phyloP scores from a whole-genome alignment of 352 stramenopile genomes.

The Globisporangium sylvaticum region DNA sequence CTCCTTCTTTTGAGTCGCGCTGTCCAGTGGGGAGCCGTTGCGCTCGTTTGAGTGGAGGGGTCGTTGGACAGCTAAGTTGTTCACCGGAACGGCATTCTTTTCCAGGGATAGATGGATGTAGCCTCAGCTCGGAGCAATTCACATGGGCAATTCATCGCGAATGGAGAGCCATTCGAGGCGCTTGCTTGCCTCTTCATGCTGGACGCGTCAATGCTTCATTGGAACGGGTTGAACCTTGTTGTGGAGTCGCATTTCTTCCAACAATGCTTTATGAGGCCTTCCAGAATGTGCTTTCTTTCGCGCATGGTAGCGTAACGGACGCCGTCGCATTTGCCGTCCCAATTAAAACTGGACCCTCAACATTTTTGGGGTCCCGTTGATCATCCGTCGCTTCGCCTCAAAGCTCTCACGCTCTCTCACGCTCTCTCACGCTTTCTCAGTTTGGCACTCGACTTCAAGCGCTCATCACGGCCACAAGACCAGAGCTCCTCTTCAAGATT shows the following conservation, averaged over 20 bases:
- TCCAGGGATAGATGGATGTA: too few relatives aligned
- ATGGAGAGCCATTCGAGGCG: too few relatives aligned
- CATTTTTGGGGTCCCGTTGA: not conserved
- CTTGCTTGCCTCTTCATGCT: too few relatives aligned
- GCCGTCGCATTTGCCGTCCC: not conserved
- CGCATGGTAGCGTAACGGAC: not conserved
- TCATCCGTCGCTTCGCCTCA: not conserved
- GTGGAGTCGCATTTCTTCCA: too few relatives aligned
- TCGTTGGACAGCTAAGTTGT: not conserved
- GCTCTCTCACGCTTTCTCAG: not conserved
- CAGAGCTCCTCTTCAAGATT: too few relatives aligned
- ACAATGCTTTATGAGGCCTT: not conserved
- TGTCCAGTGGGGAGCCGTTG: not conserved
- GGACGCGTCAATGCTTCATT: too few relatives aligned
- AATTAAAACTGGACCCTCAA: not conserved
- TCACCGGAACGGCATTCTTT: not conserved
- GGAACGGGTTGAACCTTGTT: too few relatives aligned
- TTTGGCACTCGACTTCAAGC: not conserved
- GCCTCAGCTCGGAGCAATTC: too few relatives aligned
- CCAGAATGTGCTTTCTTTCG: conserved; percentile 5
- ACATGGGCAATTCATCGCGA: too few relatives aligned
- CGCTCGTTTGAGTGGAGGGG: not conserved
- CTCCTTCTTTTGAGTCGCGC: not conserved
- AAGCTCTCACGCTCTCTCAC: not conserved
- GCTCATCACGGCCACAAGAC: too few relatives aligned